A percentile compares a stretch with the other conserved stretches of the same genome.
Conservation (phyloP, 352 stramenopile species). For the Phytophthora colocasiae region DNA sequence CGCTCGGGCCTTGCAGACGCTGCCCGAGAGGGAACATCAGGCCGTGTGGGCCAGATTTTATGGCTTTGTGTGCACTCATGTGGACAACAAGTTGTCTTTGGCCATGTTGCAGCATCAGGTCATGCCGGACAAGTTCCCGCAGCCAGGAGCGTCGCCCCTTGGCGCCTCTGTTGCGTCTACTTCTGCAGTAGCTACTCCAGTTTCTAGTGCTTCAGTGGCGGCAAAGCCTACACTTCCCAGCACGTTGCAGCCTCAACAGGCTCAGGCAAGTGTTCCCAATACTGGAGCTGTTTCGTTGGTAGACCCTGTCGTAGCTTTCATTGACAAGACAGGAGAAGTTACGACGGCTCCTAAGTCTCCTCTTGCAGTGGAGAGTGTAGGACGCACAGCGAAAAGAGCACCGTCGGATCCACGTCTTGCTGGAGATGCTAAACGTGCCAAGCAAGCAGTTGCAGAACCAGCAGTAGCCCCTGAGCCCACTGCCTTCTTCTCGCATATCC, state of each 20-base stretch:
- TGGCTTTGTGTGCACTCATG: constrained; percentile 65
- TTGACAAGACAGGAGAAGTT: constrained; percentile 65
- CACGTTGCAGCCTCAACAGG: constrained; percentile 30
- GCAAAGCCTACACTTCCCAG: constrained; percentile 20
- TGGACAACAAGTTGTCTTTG: constrained; percentile 65
- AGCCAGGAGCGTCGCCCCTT: constrained; percentile 17
- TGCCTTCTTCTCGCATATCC: constrained; percentile 61
- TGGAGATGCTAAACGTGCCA: constrained; percentile 37
- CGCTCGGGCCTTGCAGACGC: constrained; percentile 55
- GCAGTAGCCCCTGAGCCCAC: constrained; percentile 19
- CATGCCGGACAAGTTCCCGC: constrained; percentile 44
- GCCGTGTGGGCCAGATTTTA: constrained; percentile 65
- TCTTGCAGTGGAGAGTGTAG: constrained; percentile 44
- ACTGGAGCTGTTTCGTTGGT: constrained; percentile 28
- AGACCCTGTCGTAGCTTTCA: constrained; percentile 65
- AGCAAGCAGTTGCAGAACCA: constrained; percentile 22
- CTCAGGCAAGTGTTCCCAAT: background rate
- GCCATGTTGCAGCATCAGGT: constrained; percentile 67
- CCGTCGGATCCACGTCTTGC: constrained; percentile 24
- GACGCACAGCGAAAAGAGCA: constrained; percentile 21
- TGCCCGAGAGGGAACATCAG: constrained; percentile 47
- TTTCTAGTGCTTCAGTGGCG: background rate
- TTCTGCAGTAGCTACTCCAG: constrained; percentile 7
- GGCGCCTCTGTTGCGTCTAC: constrained; percentile 1
- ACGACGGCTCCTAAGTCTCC: constrained; percentile 22